Evolutionary conservation across 768 basidiomycete genomes (phyloP).

Genomic region (Tulasnella calospora): DNA sequence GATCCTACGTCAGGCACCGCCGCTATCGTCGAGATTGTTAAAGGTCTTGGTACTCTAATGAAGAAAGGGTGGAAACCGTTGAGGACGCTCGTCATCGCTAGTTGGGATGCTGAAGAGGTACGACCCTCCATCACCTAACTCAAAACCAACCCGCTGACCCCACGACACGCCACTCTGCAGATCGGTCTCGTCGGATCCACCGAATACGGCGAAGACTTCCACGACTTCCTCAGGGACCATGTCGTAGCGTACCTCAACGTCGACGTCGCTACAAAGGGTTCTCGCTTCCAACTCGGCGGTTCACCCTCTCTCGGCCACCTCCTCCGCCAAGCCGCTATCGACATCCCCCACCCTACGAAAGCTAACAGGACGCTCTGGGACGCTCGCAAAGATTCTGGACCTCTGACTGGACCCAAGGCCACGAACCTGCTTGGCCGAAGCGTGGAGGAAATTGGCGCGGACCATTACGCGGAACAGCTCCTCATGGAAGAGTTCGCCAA

Average conservation of each 20-base stretch:
- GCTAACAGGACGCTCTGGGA: slow-evolving; percentile 71
- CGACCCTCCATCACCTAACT: slow-evolving; percentile 18
- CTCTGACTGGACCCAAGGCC: slow-evolving; percentile 46
- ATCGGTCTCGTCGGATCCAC: slow-evolving; percentile 78
- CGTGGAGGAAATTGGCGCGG: slow-evolving; percentile 35
- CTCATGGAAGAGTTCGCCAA: slow-evolving; percentile 16
- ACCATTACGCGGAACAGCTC: slow-evolving; percentile 28
- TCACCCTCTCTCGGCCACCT: slow-evolving; percentile 83
- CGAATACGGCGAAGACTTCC: slow-evolving; percentile 92
- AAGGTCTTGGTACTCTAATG: slow-evolving; percentile 64
- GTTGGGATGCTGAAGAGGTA: slow-evolving; percentile 70
- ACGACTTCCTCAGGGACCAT: slow-evolving; percentile 69
- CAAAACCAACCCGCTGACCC: neutral
- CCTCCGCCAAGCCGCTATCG: slow-evolving; percentile 59
- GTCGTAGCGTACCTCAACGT: slow-evolving; percentile 80
- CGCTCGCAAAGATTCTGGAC: slow-evolving; percentile 57
- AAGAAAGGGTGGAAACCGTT: slow-evolving; percentile 78
- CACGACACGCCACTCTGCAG: slow-evolving; percentile 28
- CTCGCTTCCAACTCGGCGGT: slow-evolving; percentile 51
- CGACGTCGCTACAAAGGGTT: slow-evolving; percentile 61
- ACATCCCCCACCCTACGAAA: slow-evolving; percentile 68
- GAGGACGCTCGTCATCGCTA: slow-evolving; percentile 65
- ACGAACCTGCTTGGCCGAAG: slow-evolving; percentile 38
- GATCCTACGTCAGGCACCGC: slow-evolving; percentile 80
- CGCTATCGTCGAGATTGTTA: slow-evolving; percentile 68